phyloP scores from a whole-genome alignment of 2,329 filamentous ascomycete species.

The Zalaria obscura region DNA sequence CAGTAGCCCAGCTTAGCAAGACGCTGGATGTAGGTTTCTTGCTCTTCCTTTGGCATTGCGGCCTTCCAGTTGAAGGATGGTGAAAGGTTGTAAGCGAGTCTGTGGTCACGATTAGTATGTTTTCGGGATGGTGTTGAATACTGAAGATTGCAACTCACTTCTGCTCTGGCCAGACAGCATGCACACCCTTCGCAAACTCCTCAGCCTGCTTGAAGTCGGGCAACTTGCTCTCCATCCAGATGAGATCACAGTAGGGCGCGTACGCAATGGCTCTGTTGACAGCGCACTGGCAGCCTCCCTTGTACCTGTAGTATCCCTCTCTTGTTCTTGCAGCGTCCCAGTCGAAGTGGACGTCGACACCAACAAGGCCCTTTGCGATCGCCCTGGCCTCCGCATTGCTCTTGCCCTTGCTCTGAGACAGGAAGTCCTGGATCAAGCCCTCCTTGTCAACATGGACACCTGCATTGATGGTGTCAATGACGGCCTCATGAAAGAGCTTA shows the following conservation, averaged over 20 bases:
- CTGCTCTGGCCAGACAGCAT: conserved; percentile 88
- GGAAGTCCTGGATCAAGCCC: conserved; percentile 52
- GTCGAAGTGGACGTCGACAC: conserved; percentile 76
- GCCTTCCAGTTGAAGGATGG: conserved; percentile 99
- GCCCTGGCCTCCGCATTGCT: conserved; percentile 69
- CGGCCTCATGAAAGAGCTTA: conserved; percentile 82
- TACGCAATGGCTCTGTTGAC: conserved; percentile 84
- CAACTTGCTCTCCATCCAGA: conserved; percentile 99
- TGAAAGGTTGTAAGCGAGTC: conserved; percentile 93
- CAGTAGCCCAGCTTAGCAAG: conserved; percentile 83
- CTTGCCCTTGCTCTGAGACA: conserved; percentile 60
- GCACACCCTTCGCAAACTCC: conserved; percentile 86
- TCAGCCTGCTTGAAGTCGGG: conserved; percentile 83
- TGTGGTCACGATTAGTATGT: conserved; percentile 21
- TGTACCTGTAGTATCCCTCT: conserved; percentile 88
- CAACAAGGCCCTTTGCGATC: conserved; percentile 63
- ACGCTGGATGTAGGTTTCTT: conserved; percentile 93
- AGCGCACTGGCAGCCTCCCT: conserved; percentile 82
- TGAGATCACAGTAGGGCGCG: conserved; percentile 56
- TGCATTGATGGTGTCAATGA: conserved; percentile 65
- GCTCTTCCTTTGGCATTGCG: conserved; percentile 79
- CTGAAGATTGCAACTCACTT: conserved; percentile 47
- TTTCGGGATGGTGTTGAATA: background rate
- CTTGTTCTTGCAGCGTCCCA: conserved; percentile 89
- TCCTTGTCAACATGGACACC: conserved; percentile 55